Evolutionary conservation across 352 stramenopile species (phyloP), one percentile per base, ranked within the genome.

Genomic region (Phytophthora citrophthora): DNA sequence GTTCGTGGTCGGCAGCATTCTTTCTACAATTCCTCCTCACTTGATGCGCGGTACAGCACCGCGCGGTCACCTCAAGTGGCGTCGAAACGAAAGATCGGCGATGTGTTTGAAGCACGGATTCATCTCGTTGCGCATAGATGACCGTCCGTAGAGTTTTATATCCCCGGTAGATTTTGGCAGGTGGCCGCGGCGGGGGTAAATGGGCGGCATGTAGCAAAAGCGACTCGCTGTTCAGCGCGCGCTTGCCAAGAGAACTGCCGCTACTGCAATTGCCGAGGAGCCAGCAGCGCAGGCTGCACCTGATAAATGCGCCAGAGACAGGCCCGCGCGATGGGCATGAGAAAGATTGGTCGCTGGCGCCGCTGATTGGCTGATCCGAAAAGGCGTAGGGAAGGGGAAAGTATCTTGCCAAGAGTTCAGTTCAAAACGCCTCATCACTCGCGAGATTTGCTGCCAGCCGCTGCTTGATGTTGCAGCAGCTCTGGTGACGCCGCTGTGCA

Each of bases 11-110:
- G 12, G 18, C 34, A 18, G 31, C 20, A 34, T 61, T 57, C 23
- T 59, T 74, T 74, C 60, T 49, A 61, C 23, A 36, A 51, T 74
- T 74, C 66, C 38, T 74, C 66, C 24, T 74, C 61, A 74, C 59
- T 74, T 40, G 48, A 60, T 46, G 41, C 34, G 39, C 36, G 36
- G 34, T 56, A 40, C 32, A 32, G 58, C 61, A 74, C 53, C 60
- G 59, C 64, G 18, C 39, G 20, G 49, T 48, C 26, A 45, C 51
- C 34, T 63, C 50, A 52, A 52, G 26, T 56, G 23, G 41, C 31
- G 56, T 70, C 56, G 40, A n/a, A 32, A 61, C 41, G 47, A 51
- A 64, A 66, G 48, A 68, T 72, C 57, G 56, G 49, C 23, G 13
- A 13, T 27, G 44, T 54, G 48, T 71, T 67, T 62, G 48, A 69